These are phyloP conservation scores for Biscogniauxia mediterranea DNA, from an alignment of 2,329 filamentous ascomycete genomes.

Conservation along the genomic window DNA sequence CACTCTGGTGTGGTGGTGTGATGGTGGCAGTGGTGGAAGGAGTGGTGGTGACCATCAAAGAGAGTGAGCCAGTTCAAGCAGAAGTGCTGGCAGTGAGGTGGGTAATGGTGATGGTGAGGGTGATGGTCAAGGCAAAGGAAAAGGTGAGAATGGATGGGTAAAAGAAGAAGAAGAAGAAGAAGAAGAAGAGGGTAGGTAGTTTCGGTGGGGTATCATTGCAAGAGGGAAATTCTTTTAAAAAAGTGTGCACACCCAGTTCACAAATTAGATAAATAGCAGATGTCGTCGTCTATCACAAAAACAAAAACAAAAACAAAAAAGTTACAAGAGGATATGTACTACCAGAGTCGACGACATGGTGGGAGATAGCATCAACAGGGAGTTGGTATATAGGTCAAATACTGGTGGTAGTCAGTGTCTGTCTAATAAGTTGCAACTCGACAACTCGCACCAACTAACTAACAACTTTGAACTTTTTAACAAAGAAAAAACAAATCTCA, in stretches of 20 bases:
- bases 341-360: neutral
- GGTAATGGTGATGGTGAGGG: neutral
- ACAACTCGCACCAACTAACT: neutral
- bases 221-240: conserved; percentile 1
- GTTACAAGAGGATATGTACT: neutral
- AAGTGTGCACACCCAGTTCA: neutral
- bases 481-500: neutral
- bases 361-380: neutral
- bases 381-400: neutral
- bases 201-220: conserved; percentile 21
- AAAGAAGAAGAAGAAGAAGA: neutral
- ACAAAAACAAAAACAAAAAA: neutral
- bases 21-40: conserved; percentile 7
- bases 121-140: neutral
- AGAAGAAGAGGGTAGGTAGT: neutral
- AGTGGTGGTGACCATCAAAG: neutral
- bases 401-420: too few relatives aligned
- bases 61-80: neutral
- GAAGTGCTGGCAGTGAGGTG: neutral
- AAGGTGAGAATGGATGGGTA: too few relatives aligned
- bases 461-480: too few relatives aligned
- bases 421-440: neutral
- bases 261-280: neutral
- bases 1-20: conserved; percentile 2
- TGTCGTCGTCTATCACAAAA: neutral